A percentile compares a stretch with the other conserved stretches of the same genome.
Conservation (phyloP, 2,329 filamentous ascomycete species). For the Aspergillus flavus region DNA sequence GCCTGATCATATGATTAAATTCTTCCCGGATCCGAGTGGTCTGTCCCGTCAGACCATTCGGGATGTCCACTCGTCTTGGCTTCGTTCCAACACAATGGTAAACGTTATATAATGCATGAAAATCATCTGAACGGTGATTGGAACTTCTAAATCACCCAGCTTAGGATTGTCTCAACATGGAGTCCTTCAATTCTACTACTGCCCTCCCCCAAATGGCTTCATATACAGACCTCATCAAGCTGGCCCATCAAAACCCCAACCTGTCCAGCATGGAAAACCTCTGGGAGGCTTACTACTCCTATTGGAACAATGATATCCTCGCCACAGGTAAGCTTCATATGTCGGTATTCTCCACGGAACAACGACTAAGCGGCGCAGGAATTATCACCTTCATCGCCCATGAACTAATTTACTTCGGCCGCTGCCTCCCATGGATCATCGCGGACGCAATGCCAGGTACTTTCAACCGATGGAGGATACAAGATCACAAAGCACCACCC, state of each 20-base stretch:
- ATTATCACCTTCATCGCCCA: constrained; percentile 96
- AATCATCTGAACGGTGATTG: not conserved
- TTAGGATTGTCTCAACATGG: constrained; percentile 14
- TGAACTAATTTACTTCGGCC: constrained; percentile 89
- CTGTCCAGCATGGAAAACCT: constrained; percentile 83
- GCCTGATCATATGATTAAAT: constrained; percentile 13
- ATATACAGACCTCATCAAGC: constrained; percentile 64
- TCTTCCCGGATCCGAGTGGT: constrained; percentile 23
- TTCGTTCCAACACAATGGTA: not conserved
- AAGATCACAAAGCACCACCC: constrained; percentile 77
- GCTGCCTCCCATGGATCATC: constrained; percentile 84
- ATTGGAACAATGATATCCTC: constrained; percentile 92
- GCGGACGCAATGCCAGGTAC: constrained; percentile 76
- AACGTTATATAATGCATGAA: not conserved
- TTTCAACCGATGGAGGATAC: constrained; percentile 93
- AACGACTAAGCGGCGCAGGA: constrained; percentile 54
- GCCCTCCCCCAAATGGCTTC: constrained; percentile 46
- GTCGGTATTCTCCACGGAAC: no score
- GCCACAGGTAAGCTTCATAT: constrained; percentile 50
- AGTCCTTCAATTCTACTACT: constrained; percentile 18
- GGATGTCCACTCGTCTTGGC: constrained; percentile 12
- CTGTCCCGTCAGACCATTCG: constrained; percentile 25
- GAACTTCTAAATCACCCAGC: not conserved
- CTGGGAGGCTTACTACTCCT: constrained; percentile 94
- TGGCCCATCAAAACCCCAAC: constrained; percentile 73